These are phyloP conservation scores for Luzula sylvatica DNA, from an alignment of 176 grass and related monocot species.

Conservation along the genomic window DNA sequence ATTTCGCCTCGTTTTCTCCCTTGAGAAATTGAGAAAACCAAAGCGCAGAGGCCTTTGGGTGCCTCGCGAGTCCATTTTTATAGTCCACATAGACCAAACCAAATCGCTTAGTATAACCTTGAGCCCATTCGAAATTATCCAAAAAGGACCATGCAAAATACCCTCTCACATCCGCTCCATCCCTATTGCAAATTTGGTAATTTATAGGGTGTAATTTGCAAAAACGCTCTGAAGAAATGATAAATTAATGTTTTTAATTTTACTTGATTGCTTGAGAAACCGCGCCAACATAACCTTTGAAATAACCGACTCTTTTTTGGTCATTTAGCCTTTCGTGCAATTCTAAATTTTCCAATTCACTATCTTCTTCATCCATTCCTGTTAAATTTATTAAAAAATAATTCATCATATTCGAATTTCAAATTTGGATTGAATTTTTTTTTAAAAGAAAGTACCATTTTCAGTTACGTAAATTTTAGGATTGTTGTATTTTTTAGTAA, in stretches of 20 bases:
- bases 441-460: constrained; percentile 54
- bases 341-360: constrained; percentile 37
- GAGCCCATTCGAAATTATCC: constrained; percentile 74
- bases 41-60: no score
- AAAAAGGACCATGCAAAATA: constrained; percentile 68
- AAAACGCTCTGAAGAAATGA: not conserved
- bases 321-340: constrained; percentile 53
- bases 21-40: constrained; percentile 70
- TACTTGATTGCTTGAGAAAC: constrained; percentile 75
- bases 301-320: constrained; percentile 64
- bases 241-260: not conserved
- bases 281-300: constrained; percentile 57
- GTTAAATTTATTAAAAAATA: not conserved
- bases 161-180: constrained; percentile 52
- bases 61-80: no score
- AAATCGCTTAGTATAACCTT: constrained; percentile 74
- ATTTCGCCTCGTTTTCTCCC: not conserved
- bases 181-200: constrained; percentile 30
- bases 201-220: constrained; percentile 5
- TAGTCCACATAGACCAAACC: constrained; percentile 71
- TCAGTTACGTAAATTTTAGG: constrained; percentile 77
- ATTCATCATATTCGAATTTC: constrained; percentile 1
- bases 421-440: no score
- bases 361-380: constrained; percentile 99
- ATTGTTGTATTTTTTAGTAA: constrained; percentile 52